A percentile compares a stretch with the other conserved stretches of the same genome.
phyloP scores from a whole-genome alignment of 306 rosid species.

The Sicyos baderoa region DNA sequence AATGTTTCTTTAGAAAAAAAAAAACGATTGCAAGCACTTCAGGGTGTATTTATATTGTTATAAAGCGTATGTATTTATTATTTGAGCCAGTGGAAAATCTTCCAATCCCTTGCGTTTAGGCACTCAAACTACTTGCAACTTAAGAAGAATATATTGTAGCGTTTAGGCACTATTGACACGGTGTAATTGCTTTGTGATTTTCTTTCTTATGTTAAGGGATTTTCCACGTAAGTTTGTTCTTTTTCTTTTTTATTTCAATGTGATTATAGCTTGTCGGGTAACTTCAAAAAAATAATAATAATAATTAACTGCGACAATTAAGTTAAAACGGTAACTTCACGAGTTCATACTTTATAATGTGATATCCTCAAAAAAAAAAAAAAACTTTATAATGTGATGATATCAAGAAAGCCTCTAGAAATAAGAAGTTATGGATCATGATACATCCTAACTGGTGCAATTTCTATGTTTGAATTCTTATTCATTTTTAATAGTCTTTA shows the following conservation, averaged over 20 bases:
- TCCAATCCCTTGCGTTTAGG: neutral
- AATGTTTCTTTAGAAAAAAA: no score
- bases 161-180: neutral
- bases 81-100: neutral
- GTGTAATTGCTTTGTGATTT: neutral
- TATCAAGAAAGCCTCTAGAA: no score
- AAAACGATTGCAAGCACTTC: neutral
- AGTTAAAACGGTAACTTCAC: neutral
- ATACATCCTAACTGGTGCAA: neutral
- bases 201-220: neutral
- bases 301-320: neutral
- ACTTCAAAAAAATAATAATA: no score
- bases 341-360: no score
- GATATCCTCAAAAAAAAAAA: no score
- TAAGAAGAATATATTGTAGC: no score
- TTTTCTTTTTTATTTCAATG: neutral
- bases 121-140: no score
- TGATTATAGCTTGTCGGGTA: neutral
- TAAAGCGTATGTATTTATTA: neutral
- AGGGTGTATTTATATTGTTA: neutral
- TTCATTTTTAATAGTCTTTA: no score
- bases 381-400: no score
- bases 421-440: no score
- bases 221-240: neutral
- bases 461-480: neutral